phyloP scores from a whole-genome alignment of 2,329 filamentous ascomycete genomes.

The Clarireedia sp. region DNA sequence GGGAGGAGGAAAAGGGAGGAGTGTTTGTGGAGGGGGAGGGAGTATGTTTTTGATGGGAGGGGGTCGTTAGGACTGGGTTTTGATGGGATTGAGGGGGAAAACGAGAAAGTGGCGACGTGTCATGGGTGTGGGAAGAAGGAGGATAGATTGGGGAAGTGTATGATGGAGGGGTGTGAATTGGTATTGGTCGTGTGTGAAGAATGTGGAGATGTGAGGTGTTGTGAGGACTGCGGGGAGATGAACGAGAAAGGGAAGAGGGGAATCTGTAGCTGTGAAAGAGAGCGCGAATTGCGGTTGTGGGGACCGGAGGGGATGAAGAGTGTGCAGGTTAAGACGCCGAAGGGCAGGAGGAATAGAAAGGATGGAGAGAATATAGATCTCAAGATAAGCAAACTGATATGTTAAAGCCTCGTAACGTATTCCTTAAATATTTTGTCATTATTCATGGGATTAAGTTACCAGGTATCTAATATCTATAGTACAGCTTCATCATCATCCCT shows the following conservation, averaged over 20 bases:
- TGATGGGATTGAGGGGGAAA: not conserved
- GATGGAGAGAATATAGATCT: slow-evolving; percentile 16
- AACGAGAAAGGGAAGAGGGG: slow-evolving; percentile 15
- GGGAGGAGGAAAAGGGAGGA: slow-evolving; percentile 23
- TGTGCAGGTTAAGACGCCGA: slow-evolving; percentile 11
- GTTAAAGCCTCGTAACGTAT: too few species aligned
- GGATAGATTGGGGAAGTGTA: slow-evolving; percentile 28
- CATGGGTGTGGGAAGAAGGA: slow-evolving; percentile 21
- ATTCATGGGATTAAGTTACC: too few species aligned
- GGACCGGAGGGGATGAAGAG: slow-evolving; percentile 14
- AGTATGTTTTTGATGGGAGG: slow-evolving; percentile 31
- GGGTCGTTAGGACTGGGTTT: slow-evolving; percentile 22
- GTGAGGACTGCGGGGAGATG: slow-evolving; percentile 22
- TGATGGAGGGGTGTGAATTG: slow-evolving; percentile 25
- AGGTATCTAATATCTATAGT: too few species aligned
- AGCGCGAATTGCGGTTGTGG: slow-evolving; percentile 27
- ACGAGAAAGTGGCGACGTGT: slow-evolving; percentile 25
- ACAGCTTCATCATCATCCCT: too few species aligned
- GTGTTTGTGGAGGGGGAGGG: slow-evolving; percentile 27
- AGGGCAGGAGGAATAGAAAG: slow-evolving; percentile 13
- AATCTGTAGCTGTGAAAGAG: slow-evolving; percentile 27
- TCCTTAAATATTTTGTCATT: too few species aligned
- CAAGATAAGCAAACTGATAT: too few species aligned
- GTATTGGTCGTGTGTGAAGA: slow-evolving; percentile 26
- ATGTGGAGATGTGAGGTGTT: slow-evolving; percentile 26